Conservation (phyloP, 768 basidiomycete genomes). For the Amanita polypyramis region DNA sequence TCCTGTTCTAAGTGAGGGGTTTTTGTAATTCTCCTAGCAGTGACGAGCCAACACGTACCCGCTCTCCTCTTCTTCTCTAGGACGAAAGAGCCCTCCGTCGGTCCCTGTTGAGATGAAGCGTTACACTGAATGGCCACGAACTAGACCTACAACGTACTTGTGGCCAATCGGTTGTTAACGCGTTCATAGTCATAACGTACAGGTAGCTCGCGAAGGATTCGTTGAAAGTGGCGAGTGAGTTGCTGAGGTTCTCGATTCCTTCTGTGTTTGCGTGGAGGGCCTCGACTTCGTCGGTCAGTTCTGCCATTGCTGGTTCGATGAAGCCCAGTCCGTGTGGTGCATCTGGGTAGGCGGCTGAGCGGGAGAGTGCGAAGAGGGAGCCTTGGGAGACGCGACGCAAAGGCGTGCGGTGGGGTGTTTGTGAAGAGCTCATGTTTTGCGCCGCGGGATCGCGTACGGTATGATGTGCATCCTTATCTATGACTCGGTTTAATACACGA, state of each 20-base stretch:
- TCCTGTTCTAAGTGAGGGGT: slow-evolving; percentile 47
- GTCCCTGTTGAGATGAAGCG: slow-evolving; percentile 31
- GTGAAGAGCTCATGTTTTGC: slow-evolving; percentile 9
- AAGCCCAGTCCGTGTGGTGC: slow-evolving; percentile 81
- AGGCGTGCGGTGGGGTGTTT: slow-evolving; percentile 66
- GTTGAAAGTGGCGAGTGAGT: slow-evolving; percentile 78
- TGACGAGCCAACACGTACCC: slow-evolving; percentile 26
- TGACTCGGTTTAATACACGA: too few relatives aligned
- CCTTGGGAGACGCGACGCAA: slow-evolving; percentile 86
- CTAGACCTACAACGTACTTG: slow-evolving; percentile 37
- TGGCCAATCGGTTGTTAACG: slow-evolving; percentile 88
- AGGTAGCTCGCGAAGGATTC: slow-evolving; percentile 89
- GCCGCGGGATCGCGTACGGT: too few relatives aligned
- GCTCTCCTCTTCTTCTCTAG: slow-evolving; percentile 49
- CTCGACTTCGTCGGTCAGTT: slow-evolving; percentile 85
- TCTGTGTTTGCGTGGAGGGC: slow-evolving; percentile 67
- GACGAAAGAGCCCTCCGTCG: slow-evolving; percentile 46
- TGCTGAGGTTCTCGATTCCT: slow-evolving; percentile 58
- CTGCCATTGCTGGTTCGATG: slow-evolving; percentile 73
- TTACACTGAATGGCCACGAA: background rate
- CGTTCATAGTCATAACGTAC: slow-evolving; percentile 91
- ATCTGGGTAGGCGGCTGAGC: slow-evolving; percentile 60
- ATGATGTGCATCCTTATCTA: too few relatives aligned
- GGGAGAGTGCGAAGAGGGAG: slow-evolving; percentile 78
- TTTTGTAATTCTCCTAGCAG: background rate